phyloP scores from a whole-genome alignment of 1,284 basidiomycete genomes.

The Apiotrichum sp. region DNA sequence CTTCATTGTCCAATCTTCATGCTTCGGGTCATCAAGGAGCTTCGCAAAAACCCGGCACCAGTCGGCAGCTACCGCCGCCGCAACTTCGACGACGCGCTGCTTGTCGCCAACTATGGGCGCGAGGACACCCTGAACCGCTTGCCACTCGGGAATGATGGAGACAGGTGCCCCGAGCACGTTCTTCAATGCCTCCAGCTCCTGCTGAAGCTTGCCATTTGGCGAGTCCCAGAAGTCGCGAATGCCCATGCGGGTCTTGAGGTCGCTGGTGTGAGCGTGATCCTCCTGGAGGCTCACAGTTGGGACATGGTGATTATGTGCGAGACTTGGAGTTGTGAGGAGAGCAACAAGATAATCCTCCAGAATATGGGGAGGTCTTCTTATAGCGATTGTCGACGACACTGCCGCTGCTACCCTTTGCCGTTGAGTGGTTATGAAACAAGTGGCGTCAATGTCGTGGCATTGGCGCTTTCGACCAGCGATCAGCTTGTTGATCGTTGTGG shows the following conservation, averaged over 20 bases:
- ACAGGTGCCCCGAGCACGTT: neutral
- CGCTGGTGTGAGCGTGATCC: neutral
- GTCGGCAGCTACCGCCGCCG: no score
- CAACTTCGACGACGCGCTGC: neutral
- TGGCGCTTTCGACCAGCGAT: no score
- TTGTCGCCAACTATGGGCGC: neutral
- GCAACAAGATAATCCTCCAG: no score
- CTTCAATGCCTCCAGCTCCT: neutral
- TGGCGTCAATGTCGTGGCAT: no score
- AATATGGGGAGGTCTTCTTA: no score
- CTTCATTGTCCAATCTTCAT: neutral
- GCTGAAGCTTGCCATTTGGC: neutral
- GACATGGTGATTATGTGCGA: no score
- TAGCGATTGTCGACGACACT: no score
- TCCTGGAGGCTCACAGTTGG: no score
- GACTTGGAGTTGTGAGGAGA: no score
- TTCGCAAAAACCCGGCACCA: neutral
- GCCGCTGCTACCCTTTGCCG: no score
- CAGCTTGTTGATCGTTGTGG: no score
- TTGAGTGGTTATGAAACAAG: no score
- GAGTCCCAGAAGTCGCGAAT: constrained; percentile 1
- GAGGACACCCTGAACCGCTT: neutral
- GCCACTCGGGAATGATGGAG: neutral
- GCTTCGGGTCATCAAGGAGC: neutral
- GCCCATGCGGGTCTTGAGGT: neutral